Conservation (phyloP, 805 yeast species). For the Jamesozyma gamospora region DNA sequence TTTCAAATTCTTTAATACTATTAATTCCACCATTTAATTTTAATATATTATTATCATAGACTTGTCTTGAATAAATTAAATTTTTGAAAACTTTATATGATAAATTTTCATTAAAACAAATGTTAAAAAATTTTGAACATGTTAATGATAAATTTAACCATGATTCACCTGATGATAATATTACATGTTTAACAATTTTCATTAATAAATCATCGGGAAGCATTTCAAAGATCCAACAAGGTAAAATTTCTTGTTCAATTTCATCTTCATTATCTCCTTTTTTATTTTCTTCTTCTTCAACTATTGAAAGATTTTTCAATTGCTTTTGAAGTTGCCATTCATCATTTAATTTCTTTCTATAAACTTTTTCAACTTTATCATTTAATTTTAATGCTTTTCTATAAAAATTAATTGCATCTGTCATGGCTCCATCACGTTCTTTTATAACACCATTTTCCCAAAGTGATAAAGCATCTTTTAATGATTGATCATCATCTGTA, state of each 20-base stretch:
- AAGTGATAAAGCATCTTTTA: slow-evolving; percentile 41
- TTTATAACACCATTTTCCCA: slow-evolving; percentile 65
- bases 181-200: slow-evolving; percentile 39
- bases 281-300: neutral
- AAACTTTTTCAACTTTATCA: slow-evolving; percentile 54
- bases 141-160: slow-evolving; percentile 56
- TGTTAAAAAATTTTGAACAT: slow-evolving; percentile 45
- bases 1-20: slow-evolving; percentile 29
- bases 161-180: slow-evolving; percentile 43
- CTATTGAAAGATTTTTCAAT: slow-evolving; percentile 3
- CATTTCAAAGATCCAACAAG: slow-evolving; percentile 34
- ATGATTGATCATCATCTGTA: neutral
- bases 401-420: slow-evolving; percentile 72
- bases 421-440: slow-evolving; percentile 63
- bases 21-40: slow-evolving; percentile 31
- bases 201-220: slow-evolving; percentile 53
- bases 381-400: slow-evolving; percentile 53
- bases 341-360: slow-evolving; percentile 47
- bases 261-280: slow-evolving; percentile 8
- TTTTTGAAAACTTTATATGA: slow-evolving; percentile 44
- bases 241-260: slow-evolving; percentile 23
- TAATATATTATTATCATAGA: slow-evolving; percentile 37
- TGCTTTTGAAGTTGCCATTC: slow-evolving; percentile 28
- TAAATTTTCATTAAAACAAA: slow-evolving; percentile 44
- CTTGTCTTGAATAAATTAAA: slow-evolving; percentile 44